phyloP scores from a whole-genome alignment of 345 rosid species.

The Aquilaria sinensis region DNA sequence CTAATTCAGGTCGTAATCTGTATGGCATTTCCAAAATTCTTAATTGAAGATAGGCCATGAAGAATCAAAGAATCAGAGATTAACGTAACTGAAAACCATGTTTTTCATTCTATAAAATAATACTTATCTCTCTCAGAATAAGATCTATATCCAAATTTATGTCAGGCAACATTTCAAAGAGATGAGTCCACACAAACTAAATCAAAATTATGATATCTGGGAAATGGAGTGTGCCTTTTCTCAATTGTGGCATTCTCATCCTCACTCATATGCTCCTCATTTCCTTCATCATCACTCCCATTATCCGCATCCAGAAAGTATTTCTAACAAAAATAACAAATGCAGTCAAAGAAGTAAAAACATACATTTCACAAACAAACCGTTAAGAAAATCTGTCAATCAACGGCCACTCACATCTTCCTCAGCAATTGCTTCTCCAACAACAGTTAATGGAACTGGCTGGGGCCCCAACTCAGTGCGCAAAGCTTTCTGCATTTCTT shows the following conservation, averaged over 20 bases:
- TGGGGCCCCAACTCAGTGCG: conserved; percentile 78
- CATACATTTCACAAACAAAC: background rate
- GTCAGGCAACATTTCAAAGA: background rate
- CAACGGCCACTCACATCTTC: conserved; percentile 49
- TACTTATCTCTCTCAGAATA: too few species aligned
- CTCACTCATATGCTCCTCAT: conserved; percentile 23
- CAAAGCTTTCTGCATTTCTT: conserved; percentile 87
- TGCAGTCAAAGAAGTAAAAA: conserved; percentile 4
- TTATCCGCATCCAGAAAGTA: conserved; percentile 73
- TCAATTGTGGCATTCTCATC: conserved; percentile 32
- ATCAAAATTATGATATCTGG: too few species aligned
- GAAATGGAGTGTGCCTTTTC: conserved; percentile 32
- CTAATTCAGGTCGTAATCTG: too few species aligned
- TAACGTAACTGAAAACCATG: too few species aligned
- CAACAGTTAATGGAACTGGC: conserved; percentile 80
- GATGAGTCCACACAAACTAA: background rate
- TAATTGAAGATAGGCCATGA: too few species aligned
- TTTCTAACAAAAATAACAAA: conserved; percentile 34
- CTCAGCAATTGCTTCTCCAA: conserved; percentile 51
- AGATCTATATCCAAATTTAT: too few species aligned
- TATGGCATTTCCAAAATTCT: too few species aligned
- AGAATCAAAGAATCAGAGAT: too few species aligned
- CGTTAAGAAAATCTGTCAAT: background rate
- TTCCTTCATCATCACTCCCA: conserved; percentile 41
- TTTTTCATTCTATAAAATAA: too few species aligned